Conservation (phyloP, 2,329 filamentous ascomycete genomes). For the Elsinoe arachidis region DNA sequence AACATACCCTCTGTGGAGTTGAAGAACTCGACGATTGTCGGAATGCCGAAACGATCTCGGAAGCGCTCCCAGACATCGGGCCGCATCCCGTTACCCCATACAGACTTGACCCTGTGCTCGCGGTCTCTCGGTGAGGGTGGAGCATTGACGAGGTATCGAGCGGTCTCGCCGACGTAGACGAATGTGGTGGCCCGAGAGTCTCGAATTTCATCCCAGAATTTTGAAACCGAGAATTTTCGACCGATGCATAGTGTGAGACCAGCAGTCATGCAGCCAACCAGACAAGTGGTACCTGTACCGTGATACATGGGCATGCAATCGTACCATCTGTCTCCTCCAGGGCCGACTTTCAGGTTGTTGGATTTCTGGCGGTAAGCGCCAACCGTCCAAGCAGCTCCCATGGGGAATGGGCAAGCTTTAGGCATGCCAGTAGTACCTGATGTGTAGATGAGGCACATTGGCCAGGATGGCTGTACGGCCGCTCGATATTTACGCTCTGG, state of each 20-base stretch:
- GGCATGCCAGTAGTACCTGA: conserved; percentile 59
- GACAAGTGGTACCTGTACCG: conserved; percentile 58
- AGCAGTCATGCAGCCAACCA: conserved; percentile 36
- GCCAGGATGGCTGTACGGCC: conserved; percentile 43
- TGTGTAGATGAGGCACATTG: conserved; percentile 62
- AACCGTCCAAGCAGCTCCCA: conserved; percentile 37
- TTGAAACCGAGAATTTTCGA: conserved; percentile 57
- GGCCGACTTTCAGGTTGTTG: conserved; percentile 31
- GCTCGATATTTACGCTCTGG: conserved; percentile 49
- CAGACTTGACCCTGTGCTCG: conserved; percentile 49
- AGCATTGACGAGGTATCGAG: conserved; percentile 62
- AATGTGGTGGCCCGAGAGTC: conserved; percentile 61
- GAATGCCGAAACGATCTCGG: conserved; percentile 53
- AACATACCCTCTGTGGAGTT: conserved; percentile 68
- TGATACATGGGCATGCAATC: conserved; percentile 73
- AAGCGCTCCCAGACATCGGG: conserved; percentile 62
- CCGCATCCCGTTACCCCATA: conserved; percentile 59
- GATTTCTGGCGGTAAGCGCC: conserved; percentile 22
- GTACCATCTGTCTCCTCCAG: conserved; percentile 55
- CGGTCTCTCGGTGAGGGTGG: conserved; percentile 55
- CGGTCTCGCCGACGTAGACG: conserved; percentile 70
- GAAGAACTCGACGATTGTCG: conserved; percentile 64
- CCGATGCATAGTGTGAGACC: conserved; percentile 54
- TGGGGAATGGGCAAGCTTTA: conserved; percentile 58
- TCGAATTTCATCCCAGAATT: conserved; percentile 65